Percentiles rank a stretch among this genome's conserved stretches.
Evolutionary conservation across 2,329 filamentous ascomycete species (phyloP).

Genomic region (Aspergillus hortae): DNA sequence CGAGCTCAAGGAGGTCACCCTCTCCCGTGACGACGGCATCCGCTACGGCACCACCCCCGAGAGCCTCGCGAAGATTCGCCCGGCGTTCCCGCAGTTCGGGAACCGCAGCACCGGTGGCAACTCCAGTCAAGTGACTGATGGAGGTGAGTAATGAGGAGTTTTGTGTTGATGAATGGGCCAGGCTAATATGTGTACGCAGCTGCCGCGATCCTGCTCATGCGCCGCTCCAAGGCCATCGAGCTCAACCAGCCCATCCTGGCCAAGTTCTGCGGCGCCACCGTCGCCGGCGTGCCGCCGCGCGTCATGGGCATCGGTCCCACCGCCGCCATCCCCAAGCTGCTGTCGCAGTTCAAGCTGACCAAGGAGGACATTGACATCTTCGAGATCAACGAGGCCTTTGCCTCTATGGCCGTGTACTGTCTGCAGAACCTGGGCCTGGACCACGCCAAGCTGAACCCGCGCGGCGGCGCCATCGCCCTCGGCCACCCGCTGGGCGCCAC

Average conservation of each 20-base stretch:
- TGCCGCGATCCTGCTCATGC: slow-evolving; percentile 88
- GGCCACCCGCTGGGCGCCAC: slow-evolving; percentile 91
- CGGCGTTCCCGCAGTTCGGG: slow-evolving; percentile 88
- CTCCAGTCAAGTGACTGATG: slow-evolving; percentile 91
- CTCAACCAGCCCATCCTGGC: slow-evolving; percentile 87
- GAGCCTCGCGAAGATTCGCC: slow-evolving; percentile 74
- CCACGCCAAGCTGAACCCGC: slow-evolving; percentile 77
- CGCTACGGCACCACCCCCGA: slow-evolving; percentile 86
- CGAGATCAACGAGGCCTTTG: slow-evolving; percentile 97
- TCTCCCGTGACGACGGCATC: slow-evolving; percentile 87
- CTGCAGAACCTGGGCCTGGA: slow-evolving; percentile 63
- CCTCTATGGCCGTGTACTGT: slow-evolving; percentile 96
- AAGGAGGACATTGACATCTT: slow-evolving; percentile 82
- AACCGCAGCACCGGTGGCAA: slow-evolving; percentile 87
- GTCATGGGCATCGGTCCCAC: slow-evolving; percentile 83
- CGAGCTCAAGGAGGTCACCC: slow-evolving; percentile 69
- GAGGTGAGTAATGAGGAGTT: slow-evolving; percentile 43
- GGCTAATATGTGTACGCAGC: slow-evolving; percentile 43
- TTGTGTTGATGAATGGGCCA: too few species aligned
- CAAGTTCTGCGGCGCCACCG: slow-evolving; percentile 90
- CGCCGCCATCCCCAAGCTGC: slow-evolving; percentile 72
- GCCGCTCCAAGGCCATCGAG: slow-evolving; percentile 80
- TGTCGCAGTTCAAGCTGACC: slow-evolving; percentile 71
- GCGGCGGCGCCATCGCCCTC: slow-evolving; percentile 87
- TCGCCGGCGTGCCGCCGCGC: slow-evolving; percentile 83